Conservation (phyloP, 352 stramenopile genomes). For the Pythium scleroteichum region DNA sequence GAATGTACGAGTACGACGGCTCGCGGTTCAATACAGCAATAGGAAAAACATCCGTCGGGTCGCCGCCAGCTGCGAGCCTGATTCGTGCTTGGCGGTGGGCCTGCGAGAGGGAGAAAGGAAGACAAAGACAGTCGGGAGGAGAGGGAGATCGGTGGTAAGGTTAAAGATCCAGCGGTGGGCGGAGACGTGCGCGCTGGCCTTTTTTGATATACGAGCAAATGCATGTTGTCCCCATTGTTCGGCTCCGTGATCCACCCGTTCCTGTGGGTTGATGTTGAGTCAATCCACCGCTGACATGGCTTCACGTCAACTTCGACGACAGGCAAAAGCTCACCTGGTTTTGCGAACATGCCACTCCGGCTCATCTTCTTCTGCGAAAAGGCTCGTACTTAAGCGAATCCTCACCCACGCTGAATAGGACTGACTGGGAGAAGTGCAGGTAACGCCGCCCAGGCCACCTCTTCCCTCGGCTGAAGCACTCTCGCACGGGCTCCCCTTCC, state of each 20-base stretch:
- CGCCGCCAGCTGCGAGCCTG: too few species aligned
- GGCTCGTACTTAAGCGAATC: conserved; percentile 18
- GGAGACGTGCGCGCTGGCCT: conserved; percentile 2
- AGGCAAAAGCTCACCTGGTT: conserved; percentile 7
- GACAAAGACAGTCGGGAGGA: conserved; percentile 4
- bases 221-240: conserved; percentile 22
- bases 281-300: conserved; percentile 15
- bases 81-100: background rate
- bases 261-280: background rate
- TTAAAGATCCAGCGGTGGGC: conserved; percentile 2
- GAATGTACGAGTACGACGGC: too few species aligned
- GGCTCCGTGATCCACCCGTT: conserved; percentile 21
- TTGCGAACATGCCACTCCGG: background rate
- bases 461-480: background rate
- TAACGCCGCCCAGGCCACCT: conserved; percentile 3
- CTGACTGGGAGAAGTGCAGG: conserved; percentile 24
- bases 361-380: conserved; percentile 15
- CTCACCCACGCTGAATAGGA: conserved; percentile 5
- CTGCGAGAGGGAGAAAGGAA: conserved; percentile 1
- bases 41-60: conserved; percentile 20
- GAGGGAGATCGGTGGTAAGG: conserved; percentile 4
- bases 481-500: background rate
- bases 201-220: conserved; percentile 34
- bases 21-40: conserved; percentile 28
- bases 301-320: conserved; percentile 17